Base-by-base conservation (phyloP, 371 early-diverging fungal species). In the Mucor sp. region DNA sequence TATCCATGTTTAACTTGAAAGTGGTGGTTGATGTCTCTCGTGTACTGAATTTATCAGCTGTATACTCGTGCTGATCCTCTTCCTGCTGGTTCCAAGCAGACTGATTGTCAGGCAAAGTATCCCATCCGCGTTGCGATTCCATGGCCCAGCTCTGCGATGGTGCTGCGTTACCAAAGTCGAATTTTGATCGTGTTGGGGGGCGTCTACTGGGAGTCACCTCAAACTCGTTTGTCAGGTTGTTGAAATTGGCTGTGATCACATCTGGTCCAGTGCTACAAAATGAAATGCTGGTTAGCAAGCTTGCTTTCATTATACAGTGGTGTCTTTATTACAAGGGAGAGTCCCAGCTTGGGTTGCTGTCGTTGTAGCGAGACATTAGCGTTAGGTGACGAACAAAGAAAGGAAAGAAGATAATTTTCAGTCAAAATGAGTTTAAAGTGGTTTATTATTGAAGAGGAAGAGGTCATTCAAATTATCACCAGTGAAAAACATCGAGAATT, bases 1-100 rank as follows among this genome's bases (percentile, higher is more conserved):
- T 72, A 15, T 76, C 78, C 15, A 68, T 27, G 58, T 80, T 79
- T 23, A 76, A 27, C 3, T 60, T 57, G 69, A 72, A 72, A 1
- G 69, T 68, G 11, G 60, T 63, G 37, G 19, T 41, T 50, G 55
- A 35, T 7, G 19, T 21, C 6, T 68, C 68, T 33, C n/a, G 37
- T 32, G 66, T 8, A 21, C 62, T 65, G 21, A 66, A 60, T 37
- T 41, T 50, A 6, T 48, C 27, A 5, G 33, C 25, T 0, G 17
- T 37, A 11, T 62, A 53, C 9, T 41, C 5, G 15, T 37, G 12
- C 0, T 23, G 7, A 5, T 66, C 48, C 8, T 62, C 48, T 14
- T 62, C 50, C 5, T 61, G 23, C 12, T 25, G 32, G 11, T 32
- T 57, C 61, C 62, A 67, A 0, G 33, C 21, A 17, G 39, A 17